Percentiles rank a stretch among this genome's conserved stretches.
Conservation (phyloP, 495 filamentous ascomycete genomes). For the Hypoxylon perforatum region DNA sequence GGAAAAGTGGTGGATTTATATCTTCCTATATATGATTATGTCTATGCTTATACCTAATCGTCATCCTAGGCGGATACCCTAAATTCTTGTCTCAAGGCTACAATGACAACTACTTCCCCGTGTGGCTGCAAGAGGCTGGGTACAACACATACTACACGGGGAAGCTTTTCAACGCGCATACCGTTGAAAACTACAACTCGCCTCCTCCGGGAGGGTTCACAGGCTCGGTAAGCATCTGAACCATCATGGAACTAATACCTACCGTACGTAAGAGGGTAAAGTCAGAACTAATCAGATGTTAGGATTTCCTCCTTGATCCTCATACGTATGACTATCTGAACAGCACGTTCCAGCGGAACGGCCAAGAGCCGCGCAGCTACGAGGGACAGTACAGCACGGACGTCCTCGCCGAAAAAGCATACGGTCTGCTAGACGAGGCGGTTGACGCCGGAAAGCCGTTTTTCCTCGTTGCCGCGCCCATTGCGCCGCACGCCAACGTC, state of each 20-base stretch:
- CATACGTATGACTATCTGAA: conserved; percentile 74
- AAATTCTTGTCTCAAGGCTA: conserved; percentile 71
- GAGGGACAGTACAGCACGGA: conserved; percentile 68
- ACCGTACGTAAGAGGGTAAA: background rate
- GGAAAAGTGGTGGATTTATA: no score
- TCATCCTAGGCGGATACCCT: conserved; percentile 66
- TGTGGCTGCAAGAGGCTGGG: conserved; percentile 73
- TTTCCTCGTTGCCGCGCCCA: conserved; percentile 69
- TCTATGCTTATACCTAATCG: background rate
- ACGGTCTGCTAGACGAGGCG: conserved; percentile 70
- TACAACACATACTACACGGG: conserved; percentile 76
- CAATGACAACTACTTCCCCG: conserved; percentile 70
- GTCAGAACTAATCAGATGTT: conserved; percentile 4
- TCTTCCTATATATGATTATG: background rate
- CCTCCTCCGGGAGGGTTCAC: conserved; percentile 66
- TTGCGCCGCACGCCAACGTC: conserved; percentile 72
- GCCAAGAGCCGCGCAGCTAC: conserved; percentile 64
- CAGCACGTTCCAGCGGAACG: conserved; percentile 70
- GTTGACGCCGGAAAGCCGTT: conserved; percentile 62
- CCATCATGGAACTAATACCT: conserved; percentile 3
- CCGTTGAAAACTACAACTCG: conserved; percentile 63
- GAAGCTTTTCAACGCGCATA: conserved; percentile 73
- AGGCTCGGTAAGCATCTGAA: conserved; percentile 47
- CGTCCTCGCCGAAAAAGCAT: conserved; percentile 69
- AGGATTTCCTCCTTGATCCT: conserved; percentile 74